A percentile compares a stretch with the other conserved stretches of the same genome.
Evolutionary conservation across 345 rosid genomes (phyloP).

Genomic region (Arabis hirsuta): DNA sequence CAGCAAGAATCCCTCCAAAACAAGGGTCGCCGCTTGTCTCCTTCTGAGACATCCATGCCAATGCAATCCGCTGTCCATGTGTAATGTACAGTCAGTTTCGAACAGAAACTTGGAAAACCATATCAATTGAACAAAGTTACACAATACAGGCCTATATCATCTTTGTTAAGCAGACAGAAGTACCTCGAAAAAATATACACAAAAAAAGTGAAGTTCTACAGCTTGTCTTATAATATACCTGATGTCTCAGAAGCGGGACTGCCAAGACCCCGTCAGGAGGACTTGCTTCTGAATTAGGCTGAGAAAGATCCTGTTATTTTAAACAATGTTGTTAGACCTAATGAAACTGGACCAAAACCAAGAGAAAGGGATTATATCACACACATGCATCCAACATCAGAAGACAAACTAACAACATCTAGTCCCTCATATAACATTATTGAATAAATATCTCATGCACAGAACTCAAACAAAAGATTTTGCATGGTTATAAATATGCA

Average conservation of each 20-base stretch:
- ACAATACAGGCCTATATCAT: constrained; percentile 7
- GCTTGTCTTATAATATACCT: constrained; percentile 45
- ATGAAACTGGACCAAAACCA: not conserved
- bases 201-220: not conserved
- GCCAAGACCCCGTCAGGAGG: constrained; percentile 78
- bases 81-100: not conserved
- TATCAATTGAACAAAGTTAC: constrained; percentile 13
- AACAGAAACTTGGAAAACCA: constrained; percentile 11
- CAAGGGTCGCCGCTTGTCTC: constrained; percentile 66
- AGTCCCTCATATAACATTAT: not conserved
- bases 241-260: constrained; percentile 82
- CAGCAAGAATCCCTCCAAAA: constrained; percentile 91
- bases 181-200: not conserved
- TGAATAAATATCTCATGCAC: not conserved
- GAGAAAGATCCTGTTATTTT: constrained; percentile 68
- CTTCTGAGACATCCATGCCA: constrained; percentile 90
- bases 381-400: constrained; percentile 10
- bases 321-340: constrained; percentile 30
- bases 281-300: constrained; percentile 69
- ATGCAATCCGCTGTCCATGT: constrained; percentile 74
- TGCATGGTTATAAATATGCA: not conserved
- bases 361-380: not conserved
- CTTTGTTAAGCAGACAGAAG: constrained; percentile 4
- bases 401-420: not conserved
- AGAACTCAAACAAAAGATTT: constrained; percentile 13